A percentile compares a stretch with the other conserved stretches of the same genome.
These are phyloP conservation scores for Fusarium tanahbumbuense DNA, from an alignment of 2,329 filamentous ascomycete species.

Conservation along the genomic window DNA sequence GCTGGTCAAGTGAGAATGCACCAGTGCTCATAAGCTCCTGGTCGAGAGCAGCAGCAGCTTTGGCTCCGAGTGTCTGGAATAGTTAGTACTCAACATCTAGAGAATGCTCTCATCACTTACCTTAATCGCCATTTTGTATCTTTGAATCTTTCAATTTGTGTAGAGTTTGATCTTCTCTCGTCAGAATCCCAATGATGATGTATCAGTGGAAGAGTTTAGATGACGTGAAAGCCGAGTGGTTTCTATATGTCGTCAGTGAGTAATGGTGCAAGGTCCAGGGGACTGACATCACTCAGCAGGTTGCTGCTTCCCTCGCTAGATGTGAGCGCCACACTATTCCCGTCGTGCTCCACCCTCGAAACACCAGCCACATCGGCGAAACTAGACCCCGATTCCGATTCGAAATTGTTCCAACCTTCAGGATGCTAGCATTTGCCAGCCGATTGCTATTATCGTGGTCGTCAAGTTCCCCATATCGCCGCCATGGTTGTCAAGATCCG, in stretches of 20 bases:
- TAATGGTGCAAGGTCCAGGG: slow-evolving; percentile 19
- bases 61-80: slow-evolving; percentile 81
- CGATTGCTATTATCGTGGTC: slow-evolving; percentile 20
- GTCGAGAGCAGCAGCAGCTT: slow-evolving; percentile 89
- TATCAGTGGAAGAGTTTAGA: neutral
- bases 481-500: slow-evolving; percentile 93
- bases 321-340: slow-evolving; percentile 11
- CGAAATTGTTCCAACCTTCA: slow-evolving; percentile 48
- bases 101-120: slow-evolving; percentile 24
- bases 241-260: slow-evolving; percentile 33
- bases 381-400: slow-evolving; percentile 47
- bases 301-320: slow-evolving; percentile 1
- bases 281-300: slow-evolving; percentile 37
- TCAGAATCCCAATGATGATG: neutral
- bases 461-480: slow-evolving; percentile 33
- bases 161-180: neutral
- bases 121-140: slow-evolving; percentile 50
- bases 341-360: neutral
- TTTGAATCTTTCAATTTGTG: slow-evolving; percentile 33
- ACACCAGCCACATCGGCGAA: slow-evolving; percentile 52
- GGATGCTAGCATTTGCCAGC: slow-evolving; percentile 20
- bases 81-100: slow-evolving; percentile 21
- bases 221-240: slow-evolving; percentile 21
- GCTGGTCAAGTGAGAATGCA: slow-evolving; percentile 92
- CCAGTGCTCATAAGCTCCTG: slow-evolving; percentile 91